A percentile compares a stretch with the other conserved stretches of the same genome.
Conservation (phyloP, 495 filamentous ascomycete genomes). For the Bathelium albidoporum region DNA sequence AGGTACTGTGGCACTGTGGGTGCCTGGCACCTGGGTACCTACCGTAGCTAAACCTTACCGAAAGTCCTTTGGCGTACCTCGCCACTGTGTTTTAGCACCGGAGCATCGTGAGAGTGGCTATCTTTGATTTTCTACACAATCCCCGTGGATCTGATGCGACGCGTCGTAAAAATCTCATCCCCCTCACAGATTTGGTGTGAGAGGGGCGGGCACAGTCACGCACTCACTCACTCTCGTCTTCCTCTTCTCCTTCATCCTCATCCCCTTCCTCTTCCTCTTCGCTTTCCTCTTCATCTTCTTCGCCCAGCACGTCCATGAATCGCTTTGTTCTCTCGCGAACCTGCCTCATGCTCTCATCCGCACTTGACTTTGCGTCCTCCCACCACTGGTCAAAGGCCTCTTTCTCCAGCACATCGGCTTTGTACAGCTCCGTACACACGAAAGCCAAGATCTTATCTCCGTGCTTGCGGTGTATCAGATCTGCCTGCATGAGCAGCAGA, state of each 20-base stretch:
- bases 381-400: slow-evolving; percentile 87
- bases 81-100: too few species aligned
- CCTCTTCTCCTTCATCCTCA: slow-evolving; percentile 41
- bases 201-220: too few species aligned
- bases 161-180: too few species aligned
- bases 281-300: slow-evolving; percentile 69
- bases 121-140: too few species aligned
- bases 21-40: too few species aligned
- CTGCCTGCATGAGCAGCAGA: slow-evolving; percentile 67
- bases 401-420: slow-evolving; percentile 76
- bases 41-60: too few species aligned
- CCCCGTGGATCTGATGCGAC: too few species aligned
- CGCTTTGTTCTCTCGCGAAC: slow-evolving; percentile 63
- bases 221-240: slow-evolving; percentile 19
- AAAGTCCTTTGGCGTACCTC: too few species aligned
- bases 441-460: slow-evolving; percentile 59
- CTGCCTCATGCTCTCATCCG: slow-evolving; percentile 52
- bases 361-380: slow-evolving; percentile 55
- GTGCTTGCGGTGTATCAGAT: slow-evolving; percentile 48
- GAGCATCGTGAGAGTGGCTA: too few species aligned
- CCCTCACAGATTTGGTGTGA: too few species aligned
- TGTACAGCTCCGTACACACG: slow-evolving; percentile 69
- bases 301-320: slow-evolving; percentile 77
- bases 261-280: slow-evolving; percentile 58
- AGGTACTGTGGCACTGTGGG: too few species aligned